Percentiles rank a stretch among this genome's conserved stretches.
phyloP scores from a whole-genome alignment of 306 rosid genomes.

The Gynostemma pentaphyllum region DNA sequence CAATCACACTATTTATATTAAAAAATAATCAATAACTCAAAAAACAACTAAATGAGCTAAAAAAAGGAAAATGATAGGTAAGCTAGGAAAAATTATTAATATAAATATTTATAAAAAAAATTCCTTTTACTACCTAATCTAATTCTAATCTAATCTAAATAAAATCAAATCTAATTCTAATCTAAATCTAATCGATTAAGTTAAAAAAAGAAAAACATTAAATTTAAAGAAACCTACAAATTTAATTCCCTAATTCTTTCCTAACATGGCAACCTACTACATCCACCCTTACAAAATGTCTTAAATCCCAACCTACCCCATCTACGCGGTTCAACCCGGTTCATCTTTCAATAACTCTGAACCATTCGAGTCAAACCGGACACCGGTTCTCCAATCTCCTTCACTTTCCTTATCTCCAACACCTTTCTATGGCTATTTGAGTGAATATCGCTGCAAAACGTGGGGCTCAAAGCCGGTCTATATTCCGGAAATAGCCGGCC shows the following conservation, averaged over 20 bases:
- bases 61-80: too few relatives aligned
- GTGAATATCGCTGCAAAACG: slow-evolving; percentile 51
- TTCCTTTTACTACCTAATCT: too few relatives aligned
- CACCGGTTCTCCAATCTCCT: slow-evolving; percentile 30
- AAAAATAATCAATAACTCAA: too few relatives aligned
- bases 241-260: not conserved
- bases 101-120: too few relatives aligned
- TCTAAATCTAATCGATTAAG: too few relatives aligned
- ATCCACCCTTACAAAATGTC: not conserved
- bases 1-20: too few relatives aligned
- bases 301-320: not conserved
- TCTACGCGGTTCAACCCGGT: slow-evolving; percentile 11
- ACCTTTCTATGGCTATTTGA: slow-evolving; percentile 90
- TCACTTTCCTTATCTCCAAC: slow-evolving; percentile 70
- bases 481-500: slow-evolving; percentile 89
- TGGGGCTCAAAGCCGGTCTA: slow-evolving; percentile 95
- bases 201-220: too few relatives aligned
- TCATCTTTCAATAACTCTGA: slow-evolving; percentile 28
- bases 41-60: too few relatives aligned
- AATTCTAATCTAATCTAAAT: too few relatives aligned
- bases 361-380: slow-evolving; percentile 29
- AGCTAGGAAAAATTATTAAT: too few relatives aligned
- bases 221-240: too few relatives aligned
- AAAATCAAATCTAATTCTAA: too few relatives aligned
- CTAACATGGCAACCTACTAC: not conserved